phyloP scores from a whole-genome alignment of 768 basidiomycete species.

The Tylopilus vinaceipallidus region DNA sequence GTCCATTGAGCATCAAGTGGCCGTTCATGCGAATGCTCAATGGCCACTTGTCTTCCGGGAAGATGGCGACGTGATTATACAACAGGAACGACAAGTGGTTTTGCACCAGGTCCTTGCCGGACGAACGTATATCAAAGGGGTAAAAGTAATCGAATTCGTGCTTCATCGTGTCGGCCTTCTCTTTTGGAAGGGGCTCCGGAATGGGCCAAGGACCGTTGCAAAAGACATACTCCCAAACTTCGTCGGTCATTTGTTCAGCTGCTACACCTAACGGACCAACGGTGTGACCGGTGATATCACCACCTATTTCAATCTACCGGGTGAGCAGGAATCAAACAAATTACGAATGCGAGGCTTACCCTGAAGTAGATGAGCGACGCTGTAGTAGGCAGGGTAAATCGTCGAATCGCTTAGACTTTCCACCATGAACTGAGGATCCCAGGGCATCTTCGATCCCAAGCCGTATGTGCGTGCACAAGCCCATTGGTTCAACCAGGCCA shows the following conservation, averaged over 20 bases:
- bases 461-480: slow-evolving; percentile 98
- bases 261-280: slow-evolving; percentile 84
- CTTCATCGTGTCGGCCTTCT: slow-evolving; percentile 82
- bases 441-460: slow-evolving; percentile 91
- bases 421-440: slow-evolving; percentile 95
- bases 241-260: slow-evolving; percentile 93
- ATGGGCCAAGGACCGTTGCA: slow-evolving; percentile 74
- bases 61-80: slow-evolving; percentile 94
- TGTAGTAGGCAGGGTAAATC: slow-evolving; percentile 98
- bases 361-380: slow-evolving; percentile 87
- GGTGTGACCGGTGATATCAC: slow-evolving; percentile 73
- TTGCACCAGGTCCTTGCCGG: slow-evolving; percentile 94
- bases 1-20: slow-evolving; percentile 94
- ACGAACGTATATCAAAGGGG: slow-evolving; percentile 96
- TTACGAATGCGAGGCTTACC: slow-evolving; percentile 44
- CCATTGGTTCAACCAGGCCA: slow-evolving; percentile 98
- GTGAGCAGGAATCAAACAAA: slow-evolving; percentile 8
- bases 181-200: slow-evolving; percentile 59
- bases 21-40: slow-evolving; percentile 92
- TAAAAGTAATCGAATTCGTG: slow-evolving; percentile 97
- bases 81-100: slow-evolving; percentile 94
- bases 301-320: slow-evolving; percentile 38
- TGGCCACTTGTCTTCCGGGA: slow-evolving; percentile 87
- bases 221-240: slow-evolving; percentile 95
- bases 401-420: slow-evolving; percentile 97